Evolutionary conservation across 202 grass and related monocot species (phyloP), one percentile per base, ranked within the genome.

Genomic region (Eragrostis tef): DNA sequence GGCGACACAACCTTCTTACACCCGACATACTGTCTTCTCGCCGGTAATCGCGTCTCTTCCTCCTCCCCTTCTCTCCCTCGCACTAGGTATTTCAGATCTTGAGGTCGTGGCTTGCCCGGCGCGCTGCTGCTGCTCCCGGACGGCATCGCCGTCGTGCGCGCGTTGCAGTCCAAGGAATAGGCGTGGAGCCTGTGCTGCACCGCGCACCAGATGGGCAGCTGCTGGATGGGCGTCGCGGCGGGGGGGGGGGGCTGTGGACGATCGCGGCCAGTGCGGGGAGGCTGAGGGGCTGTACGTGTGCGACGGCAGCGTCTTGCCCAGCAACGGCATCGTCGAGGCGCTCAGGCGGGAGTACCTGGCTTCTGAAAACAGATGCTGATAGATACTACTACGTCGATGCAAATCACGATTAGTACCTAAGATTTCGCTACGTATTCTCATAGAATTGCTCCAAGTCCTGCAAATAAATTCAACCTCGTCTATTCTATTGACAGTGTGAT

Each of bases 201-300:
- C 25, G 96, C 96, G 71, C 96, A 98, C 75, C 88, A 98, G 70
- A 98, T 95, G 82, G 85, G 90, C 25, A 98, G 88, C 82, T 95
- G 96, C 88, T 72, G 96, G 84, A 98, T 98, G 88, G 96, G 85
- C 31, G 78, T 15, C 44, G 90, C 81, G 36, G 69, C 78, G n/a
- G 6, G 22, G 16, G 45, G 92, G 91, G 50, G 90, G 95, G 34
- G 92, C 82, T 8, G 90, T 95, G 24, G 95, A 98, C 74, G 73
- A 49, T 60, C 82, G 74, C 25, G 95, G 95, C 71, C 87, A 98
- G 87, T 94, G 92, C 73, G 93, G 95, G 95, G 92, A 94, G 77
- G 85, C 85, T 6, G 77, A 75, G 72, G 34, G 90, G 44, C 81
- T n/a, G n/a, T n/a, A n/a, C n/a, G n/a, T n/a, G n/a, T n/a, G n/a